Conservation (phyloP, 441 rosid species). For the Adansonia rubrostipa region DNA sequence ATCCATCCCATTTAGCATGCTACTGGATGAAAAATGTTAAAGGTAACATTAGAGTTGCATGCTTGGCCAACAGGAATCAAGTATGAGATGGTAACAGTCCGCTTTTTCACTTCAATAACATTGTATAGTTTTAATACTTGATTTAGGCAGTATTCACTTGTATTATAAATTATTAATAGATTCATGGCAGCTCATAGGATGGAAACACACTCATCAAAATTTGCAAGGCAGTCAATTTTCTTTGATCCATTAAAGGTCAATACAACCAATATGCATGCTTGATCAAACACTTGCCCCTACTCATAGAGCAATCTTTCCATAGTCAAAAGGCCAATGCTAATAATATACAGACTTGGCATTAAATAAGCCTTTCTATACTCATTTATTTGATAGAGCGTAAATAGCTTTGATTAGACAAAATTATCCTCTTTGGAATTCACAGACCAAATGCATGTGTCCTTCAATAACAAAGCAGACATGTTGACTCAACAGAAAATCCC, state of each 20-base stretch:
- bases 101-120: not conserved
- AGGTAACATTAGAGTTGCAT: not conserved
- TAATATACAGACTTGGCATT: not conserved
- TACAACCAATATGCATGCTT: not conserved
- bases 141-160: not conserved
- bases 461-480: not conserved
- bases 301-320: not conserved
- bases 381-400: not conserved
- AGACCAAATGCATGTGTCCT: not conserved
- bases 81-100: not conserved
- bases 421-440: not conserved
- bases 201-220: not conserved
- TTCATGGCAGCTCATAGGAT: not conserved
- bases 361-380: not conserved
- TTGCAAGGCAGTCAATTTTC: not conserved
- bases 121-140: not conserved
- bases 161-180: not conserved
- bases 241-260: not conserved
- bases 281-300: conserved; percentile 4
- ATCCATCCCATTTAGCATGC: not conserved
- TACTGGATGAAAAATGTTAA: not conserved
- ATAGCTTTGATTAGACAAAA: not conserved
- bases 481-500: not conserved
- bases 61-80: not conserved
- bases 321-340: not conserved